These are phyloP conservation scores for Neltuma alba DNA, from an alignment of 306 rosid species.

Conservation along the genomic window DNA sequence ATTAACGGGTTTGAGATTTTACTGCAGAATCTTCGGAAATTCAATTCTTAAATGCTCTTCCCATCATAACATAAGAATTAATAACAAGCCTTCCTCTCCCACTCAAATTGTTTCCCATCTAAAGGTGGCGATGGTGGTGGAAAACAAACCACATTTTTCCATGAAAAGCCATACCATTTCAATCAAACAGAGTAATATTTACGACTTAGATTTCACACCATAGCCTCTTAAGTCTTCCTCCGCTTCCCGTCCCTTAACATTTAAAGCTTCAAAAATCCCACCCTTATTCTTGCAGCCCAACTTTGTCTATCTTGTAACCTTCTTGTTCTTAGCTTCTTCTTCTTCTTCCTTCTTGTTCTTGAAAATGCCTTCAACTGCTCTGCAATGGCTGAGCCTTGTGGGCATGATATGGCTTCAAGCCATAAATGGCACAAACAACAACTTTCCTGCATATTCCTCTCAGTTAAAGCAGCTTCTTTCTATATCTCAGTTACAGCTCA, in stretches of 20 bases:
- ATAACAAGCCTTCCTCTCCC: not conserved
- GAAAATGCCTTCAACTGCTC: slow-evolving; percentile 37
- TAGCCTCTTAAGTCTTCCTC: not conserved
- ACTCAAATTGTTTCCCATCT: not conserved
- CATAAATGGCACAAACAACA: slow-evolving; percentile 77
- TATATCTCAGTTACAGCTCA: slow-evolving; percentile 77
- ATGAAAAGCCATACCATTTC: slow-evolving; percentile 22
- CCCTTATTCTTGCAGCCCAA: not conserved
- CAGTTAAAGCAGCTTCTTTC: slow-evolving; percentile 65
- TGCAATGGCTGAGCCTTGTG: slow-evolving; percentile 82
- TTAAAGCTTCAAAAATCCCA: slow-evolving; percentile 1
- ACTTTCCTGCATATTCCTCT: slow-evolving; percentile 84
- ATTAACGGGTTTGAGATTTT: slow-evolving; percentile 4
- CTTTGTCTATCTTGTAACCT: not conserved
- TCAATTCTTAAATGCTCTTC: slow-evolving; percentile 10
- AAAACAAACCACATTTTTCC: slow-evolving; percentile 38
- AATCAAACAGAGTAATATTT: not conserved
- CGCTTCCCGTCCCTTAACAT: not conserved
- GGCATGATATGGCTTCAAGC: slow-evolving; percentile 85
- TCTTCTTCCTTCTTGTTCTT: not conserved
- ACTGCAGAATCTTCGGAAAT: not conserved
- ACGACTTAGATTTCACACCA: slow-evolving; percentile 22
- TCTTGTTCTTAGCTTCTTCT: too few species aligned
- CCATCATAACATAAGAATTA: not conserved
- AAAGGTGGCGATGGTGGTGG: slow-evolving; percentile 34